Base-by-base conservation (phyloP, 345 rosid genomes). In the Balakata baccata region DNA sequence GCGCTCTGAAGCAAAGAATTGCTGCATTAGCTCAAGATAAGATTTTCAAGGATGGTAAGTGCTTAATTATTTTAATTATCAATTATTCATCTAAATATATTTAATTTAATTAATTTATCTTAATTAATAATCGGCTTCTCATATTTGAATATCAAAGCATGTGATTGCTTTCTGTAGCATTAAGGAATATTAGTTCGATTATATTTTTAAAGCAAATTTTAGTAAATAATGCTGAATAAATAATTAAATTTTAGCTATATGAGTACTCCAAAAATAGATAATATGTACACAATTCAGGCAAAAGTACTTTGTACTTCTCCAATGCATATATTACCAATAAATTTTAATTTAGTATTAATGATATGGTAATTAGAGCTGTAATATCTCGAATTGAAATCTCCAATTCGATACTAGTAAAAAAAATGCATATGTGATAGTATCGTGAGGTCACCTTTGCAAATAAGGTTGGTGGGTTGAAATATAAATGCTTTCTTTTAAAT, bases 21-120 rank as follows among this genome's bases (percentile, higher is more conserved):
- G 83, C 83, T 66, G 83, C 83, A 3, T 63, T 80, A 64, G 79
- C 83, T 62, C 83, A 75, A 56, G 83, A 80, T 23, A 80, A 80
- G 67, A 75, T 80, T 63, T 80, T 80, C 74, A 80, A 80, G 63
- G 83, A 80, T 62, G 83, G 83, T 79, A 56, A 64, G 70, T 73
- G 18, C 7, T 52, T 52, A 52, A 17, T 52, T 14, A 14, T 52
- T 52, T 13, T 52, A 3, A 52, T 52, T 14, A 3, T 52, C 6
- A 52, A 52, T 52, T 52, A 52, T 52, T 16, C 53, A 50, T 1
- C 34, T 29, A 29, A 29, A 29, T 2, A 1, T 29, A 29, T n/a
- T n/a, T 29, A 29, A 29, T 29, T 29, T 29, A 29, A 29, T 29
- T 29, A 29, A 29, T 29, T 29, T 29, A 29, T 29, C 34, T 29